phyloP scores from a whole-genome alignment of 2,329 filamentous ascomycete species.

The Parascedosporium putredinis region DNA sequence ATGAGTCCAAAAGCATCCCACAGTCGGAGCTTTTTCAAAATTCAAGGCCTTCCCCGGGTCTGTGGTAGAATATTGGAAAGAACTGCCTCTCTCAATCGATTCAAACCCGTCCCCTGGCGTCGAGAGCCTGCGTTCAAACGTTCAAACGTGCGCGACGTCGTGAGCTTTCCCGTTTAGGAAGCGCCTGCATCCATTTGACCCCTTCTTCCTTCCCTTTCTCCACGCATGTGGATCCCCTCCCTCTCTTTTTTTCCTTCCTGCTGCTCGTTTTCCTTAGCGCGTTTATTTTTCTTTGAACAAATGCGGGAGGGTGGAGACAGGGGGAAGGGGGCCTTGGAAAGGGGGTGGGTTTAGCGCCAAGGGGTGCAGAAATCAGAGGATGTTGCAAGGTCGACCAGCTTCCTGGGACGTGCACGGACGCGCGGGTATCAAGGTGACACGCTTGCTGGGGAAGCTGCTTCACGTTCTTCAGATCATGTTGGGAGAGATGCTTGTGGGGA shows the following conservation, averaged over 20 bases:
- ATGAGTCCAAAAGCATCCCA: no score
- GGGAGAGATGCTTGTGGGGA: no score
- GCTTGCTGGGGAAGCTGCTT: no score
- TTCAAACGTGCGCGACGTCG: not conserved
- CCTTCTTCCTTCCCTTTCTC: no score
- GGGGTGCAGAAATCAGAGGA: not conserved
- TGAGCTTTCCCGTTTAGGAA: not conserved
- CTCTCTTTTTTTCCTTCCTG: not conserved
- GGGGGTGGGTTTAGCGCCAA: not conserved
- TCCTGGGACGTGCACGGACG: not conserved
- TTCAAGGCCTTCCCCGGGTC: no score
- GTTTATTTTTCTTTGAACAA: slow-evolving; percentile 3
- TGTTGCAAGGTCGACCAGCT: not conserved
- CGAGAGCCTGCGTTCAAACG: no score
- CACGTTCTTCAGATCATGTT: no score
- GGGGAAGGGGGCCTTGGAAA: not conserved
- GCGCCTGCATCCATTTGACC: not conserved
- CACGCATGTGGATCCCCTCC: not conserved
- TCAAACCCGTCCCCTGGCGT: not conserved
- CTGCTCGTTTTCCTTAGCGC: not conserved
- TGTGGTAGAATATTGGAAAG: no score
- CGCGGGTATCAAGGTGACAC: not conserved
- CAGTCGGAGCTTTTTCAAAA: no score
- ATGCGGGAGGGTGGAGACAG: slow-evolving; percentile 1
- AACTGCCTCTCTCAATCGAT: not conserved